phyloP scores from a whole-genome alignment of 768 basidiomycete species.

The Leucogyrophana mollusca region DNA sequence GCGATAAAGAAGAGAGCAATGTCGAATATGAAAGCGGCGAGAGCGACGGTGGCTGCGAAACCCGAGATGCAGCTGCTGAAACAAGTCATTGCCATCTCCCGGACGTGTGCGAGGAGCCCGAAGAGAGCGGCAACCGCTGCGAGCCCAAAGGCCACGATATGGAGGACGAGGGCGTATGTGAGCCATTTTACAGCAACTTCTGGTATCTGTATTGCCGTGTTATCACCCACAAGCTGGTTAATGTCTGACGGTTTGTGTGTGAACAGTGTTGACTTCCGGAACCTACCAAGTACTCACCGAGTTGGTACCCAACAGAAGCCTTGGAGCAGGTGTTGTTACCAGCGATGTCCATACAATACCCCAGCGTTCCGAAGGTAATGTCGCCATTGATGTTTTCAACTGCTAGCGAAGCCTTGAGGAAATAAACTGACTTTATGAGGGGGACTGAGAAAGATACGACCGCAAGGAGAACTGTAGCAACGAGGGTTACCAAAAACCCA shows the following conservation, averaged over 20 bases:
- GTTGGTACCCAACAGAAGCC: conserved; percentile 82
- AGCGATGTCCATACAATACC: conserved; percentile 72
- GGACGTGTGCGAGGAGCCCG: conserved; percentile 85
- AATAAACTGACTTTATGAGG: conserved; percentile 83
- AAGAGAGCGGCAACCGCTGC: conserved; percentile 73
- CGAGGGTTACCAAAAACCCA: conserved; percentile 79
- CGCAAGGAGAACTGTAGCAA: conserved; percentile 77
- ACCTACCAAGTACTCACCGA: conserved; percentile 55
- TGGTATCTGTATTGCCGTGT: conserved; percentile 68
- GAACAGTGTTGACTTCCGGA: background rate
- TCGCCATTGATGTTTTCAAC: conserved; percentile 48
- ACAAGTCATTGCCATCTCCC: conserved; percentile 83
- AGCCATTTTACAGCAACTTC: conserved; percentile 89
- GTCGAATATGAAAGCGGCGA: conserved; percentile 93
- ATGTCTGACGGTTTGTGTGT: conserved; percentile 54
- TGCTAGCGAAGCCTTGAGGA: conserved; percentile 73
- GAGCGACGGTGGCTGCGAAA: conserved; percentile 73
- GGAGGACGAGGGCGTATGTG: conserved; percentile 90
- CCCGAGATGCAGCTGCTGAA: conserved; percentile 80
- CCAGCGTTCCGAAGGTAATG: conserved; percentile 85
- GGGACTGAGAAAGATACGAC: conserved; percentile 92
- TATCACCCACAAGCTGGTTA: conserved; percentile 74
- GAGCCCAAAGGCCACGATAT: conserved; percentile 81
- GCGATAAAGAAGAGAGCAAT: conserved; percentile 88
- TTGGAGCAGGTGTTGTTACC: conserved; percentile 70